Percentiles rank a stretch among this genome's conserved stretches.
Conservation (phyloP, 1,284 basidiomycete genomes). For the Apiotrichum sp. region DNA sequence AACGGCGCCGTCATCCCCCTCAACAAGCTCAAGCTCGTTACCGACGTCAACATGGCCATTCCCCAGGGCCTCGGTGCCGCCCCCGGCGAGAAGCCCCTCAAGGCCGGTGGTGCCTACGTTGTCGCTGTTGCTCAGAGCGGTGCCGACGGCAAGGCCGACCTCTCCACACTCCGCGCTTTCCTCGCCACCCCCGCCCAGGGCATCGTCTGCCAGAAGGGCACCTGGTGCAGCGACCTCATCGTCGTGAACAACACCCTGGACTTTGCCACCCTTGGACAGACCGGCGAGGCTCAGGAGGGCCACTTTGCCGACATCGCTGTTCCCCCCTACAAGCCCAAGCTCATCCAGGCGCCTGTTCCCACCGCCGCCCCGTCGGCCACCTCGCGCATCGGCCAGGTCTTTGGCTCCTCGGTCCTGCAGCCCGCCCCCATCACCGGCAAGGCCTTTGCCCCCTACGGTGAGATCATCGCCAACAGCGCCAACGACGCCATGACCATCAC, state of each 20-base stretch:
- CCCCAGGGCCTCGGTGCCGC: slow-evolving; percentile 63
- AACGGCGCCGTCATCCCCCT: slow-evolving; percentile 51
- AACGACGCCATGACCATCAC: slow-evolving; percentile 52
- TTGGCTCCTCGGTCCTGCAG: slow-evolving; percentile 5
- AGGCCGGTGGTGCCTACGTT: slow-evolving; percentile 53
- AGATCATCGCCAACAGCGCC: neutral
- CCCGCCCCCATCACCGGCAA: slow-evolving; percentile 51
- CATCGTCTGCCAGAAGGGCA: slow-evolving; percentile 68
- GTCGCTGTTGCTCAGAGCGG: slow-evolving; percentile 75
- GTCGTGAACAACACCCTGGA: slow-evolving; percentile 70
- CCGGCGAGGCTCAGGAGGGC: slow-evolving; percentile 50
- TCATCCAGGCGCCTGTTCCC: neutral
- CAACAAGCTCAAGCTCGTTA: slow-evolving; percentile 32
- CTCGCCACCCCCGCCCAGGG: slow-evolving; percentile 71
- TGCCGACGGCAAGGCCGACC: slow-evolving; percentile 65
- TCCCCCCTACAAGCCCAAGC: slow-evolving; percentile 21
- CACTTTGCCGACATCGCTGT: slow-evolving; percentile 23
- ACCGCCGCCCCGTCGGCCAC: neutral
- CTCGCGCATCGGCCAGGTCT: neutral
- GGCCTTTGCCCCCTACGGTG: slow-evolving; percentile 57
- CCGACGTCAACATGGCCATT: slow-evolving; percentile 69
- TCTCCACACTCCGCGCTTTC: slow-evolving; percentile 65
- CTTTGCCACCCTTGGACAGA: slow-evolving; percentile 76
- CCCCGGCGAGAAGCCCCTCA: slow-evolving; percentile 48
- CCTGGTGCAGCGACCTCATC: slow-evolving; percentile 88